Percentiles rank a stretch among this genome's conserved stretches.
These are phyloP conservation scores for Kluyveromyces nonfermentans DNA, from an alignment of 805 yeast species.

Conservation along the genomic window DNA sequence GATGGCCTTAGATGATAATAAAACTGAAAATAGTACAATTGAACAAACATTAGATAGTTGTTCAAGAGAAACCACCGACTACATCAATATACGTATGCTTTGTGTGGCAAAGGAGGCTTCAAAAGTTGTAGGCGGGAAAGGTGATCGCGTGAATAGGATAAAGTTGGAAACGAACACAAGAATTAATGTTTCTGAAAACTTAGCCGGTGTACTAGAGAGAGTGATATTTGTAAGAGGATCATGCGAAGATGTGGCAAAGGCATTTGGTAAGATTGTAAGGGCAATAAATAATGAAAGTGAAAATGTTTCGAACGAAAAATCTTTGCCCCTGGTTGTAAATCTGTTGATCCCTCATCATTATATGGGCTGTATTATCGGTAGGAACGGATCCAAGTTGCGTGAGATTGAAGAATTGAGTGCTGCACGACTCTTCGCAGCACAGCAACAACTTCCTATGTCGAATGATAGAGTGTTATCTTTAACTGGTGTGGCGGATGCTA, in stretches of 20 bases:
- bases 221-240: conserved; percentile 66
- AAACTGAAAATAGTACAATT: conserved; percentile 7
- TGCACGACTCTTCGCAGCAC: conserved; percentile 66
- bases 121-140: conserved; percentile 67
- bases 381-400: conserved; percentile 60
- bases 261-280: conserved; percentile 65
- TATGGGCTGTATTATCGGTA: conserved; percentile 77
- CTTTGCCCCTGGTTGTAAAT: conserved; percentile 47
- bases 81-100: conserved; percentile 62
- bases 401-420: conserved; percentile 80
- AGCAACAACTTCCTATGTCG: conserved; percentile 59
- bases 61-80: conserved; percentile 43
- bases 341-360: conserved; percentile 67
- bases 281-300: conserved; percentile 42
- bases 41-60: conserved; percentile 1
- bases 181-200: conserved; percentile 63
- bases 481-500: conserved; percentile 76
- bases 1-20: conserved; percentile 53
- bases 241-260: conserved; percentile 70
- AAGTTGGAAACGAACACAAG: conserved; percentile 55
- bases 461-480: conserved; percentile 68
- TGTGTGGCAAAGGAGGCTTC: conserved; percentile 72
- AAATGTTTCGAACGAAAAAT: conserved; percentile 47
- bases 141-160: conserved; percentile 59
- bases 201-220: conserved; percentile 63